Evolutionary conservation across 1,284 basidiomycete species (phyloP).

Genomic region (Moesziomyces sp.): DNA sequence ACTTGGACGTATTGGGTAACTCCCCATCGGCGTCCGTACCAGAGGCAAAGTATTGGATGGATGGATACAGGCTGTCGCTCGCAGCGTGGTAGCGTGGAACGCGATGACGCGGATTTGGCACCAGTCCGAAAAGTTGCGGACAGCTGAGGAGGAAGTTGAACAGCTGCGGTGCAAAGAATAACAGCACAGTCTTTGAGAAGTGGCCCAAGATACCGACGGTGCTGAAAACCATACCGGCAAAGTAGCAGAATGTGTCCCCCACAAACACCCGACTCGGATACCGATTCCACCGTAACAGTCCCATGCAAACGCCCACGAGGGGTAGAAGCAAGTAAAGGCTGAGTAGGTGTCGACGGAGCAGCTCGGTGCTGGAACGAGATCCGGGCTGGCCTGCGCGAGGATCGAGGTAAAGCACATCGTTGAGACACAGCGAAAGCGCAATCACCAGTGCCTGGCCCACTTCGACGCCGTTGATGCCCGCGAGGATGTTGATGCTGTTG

Average conservation of each 20-base stretch:
- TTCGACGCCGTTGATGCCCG: constrained; percentile 97
- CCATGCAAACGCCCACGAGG: constrained; percentile 86
- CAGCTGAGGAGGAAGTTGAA: constrained; percentile 96
- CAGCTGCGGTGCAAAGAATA: constrained; percentile 97
- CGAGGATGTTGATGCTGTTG: constrained; percentile 98
- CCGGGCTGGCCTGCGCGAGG: constrained; percentile 38
- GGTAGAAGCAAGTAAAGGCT: constrained; percentile 97
- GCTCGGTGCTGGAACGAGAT: constrained; percentile 70
- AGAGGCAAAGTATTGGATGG: constrained; percentile 41
- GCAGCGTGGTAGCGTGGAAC: constrained; percentile 74
- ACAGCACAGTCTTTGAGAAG: constrained; percentile 92
- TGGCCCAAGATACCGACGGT: constrained; percentile 74
- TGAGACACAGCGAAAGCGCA: constrained; percentile 85
- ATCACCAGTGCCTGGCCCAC: constrained; percentile 89
- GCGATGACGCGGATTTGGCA: constrained; percentile 92
- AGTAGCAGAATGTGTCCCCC: constrained; percentile 97
- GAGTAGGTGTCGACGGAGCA: constrained; percentile 91
- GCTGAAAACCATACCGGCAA: constrained; percentile 74
- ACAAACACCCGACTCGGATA: constrained; percentile 94
- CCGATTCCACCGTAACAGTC: constrained; percentile 72
- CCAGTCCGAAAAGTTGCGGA: constrained; percentile 92
- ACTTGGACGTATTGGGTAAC: constrained; percentile 17
- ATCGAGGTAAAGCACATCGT: constrained; percentile 83
- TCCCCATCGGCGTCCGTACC: background rate
- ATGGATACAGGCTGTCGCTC: constrained; percentile 44